Conservation (phyloP, 2,329 filamentous ascomycete genomes). For the Dendrostoma leiphaemia region DNA sequence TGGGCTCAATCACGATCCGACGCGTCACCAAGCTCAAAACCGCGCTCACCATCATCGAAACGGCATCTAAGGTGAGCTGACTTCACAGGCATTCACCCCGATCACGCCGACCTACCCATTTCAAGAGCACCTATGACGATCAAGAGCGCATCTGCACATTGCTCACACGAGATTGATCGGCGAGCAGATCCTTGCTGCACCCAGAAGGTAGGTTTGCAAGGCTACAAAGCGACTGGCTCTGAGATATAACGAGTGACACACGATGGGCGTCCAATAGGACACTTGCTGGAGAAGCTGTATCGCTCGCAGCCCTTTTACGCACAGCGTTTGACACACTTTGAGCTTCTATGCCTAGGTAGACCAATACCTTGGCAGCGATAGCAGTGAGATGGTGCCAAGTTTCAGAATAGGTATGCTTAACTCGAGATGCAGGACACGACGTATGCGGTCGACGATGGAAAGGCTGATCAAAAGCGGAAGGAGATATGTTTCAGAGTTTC, state of each 20-base stretch:
- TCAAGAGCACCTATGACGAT: not conserved
- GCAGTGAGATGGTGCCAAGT: not conserved
- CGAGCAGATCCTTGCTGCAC: not conserved
- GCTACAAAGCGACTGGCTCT: not conserved
- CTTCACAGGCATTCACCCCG: not conserved
- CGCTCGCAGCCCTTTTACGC: too few species aligned
- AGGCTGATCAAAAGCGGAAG: not conserved
- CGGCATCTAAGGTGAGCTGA: not conserved
- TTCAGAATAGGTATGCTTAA: not conserved
- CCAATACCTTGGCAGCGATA: not conserved
- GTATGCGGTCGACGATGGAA: not conserved
- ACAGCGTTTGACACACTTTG: too few species aligned
- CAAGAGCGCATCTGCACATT: not conserved
- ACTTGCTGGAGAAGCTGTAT: not conserved
- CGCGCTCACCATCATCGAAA: not conserved
- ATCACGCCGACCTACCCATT: conserved; percentile 6
- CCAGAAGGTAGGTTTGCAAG: not conserved
- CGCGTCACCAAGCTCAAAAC: not conserved
- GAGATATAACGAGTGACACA: not conserved
- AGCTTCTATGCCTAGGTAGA: too few species aligned
- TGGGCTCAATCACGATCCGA: not conserved
- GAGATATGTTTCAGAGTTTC: not conserved
- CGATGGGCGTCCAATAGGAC: not conserved
- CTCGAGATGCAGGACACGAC: not conserved
- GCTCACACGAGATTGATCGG: not conserved